phyloP scores from a whole-genome alignment of 2,329 filamentous ascomycete genomes.

The Aspergillus sclerotialis region DNA sequence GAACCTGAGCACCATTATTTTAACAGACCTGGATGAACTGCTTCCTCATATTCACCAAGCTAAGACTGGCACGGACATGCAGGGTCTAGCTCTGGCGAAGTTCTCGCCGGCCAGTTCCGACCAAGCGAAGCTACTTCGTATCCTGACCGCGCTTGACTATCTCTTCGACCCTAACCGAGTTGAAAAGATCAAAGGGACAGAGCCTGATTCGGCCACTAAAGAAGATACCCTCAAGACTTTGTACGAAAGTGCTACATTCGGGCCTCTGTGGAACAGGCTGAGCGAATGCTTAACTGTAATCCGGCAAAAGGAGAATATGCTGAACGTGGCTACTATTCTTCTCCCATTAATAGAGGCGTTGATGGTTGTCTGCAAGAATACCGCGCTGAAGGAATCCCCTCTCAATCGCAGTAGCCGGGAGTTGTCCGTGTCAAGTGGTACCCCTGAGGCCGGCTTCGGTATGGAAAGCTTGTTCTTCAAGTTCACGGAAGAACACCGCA shows the following conservation, averaged over 20 bases:
- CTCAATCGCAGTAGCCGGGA: slow-evolving; percentile 53
- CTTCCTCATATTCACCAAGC: slow-evolving; percentile 81
- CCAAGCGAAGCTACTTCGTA: slow-evolving; percentile 88
- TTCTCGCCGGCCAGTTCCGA: slow-evolving; percentile 95
- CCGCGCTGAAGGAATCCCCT: slow-evolving; percentile 64
- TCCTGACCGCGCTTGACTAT: slow-evolving; percentile 90
- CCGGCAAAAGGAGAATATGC: slow-evolving; percentile 85
- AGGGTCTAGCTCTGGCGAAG: slow-evolving; percentile 86
- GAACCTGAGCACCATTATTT: slow-evolving; percentile 73
- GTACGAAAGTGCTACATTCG: slow-evolving; percentile 87
- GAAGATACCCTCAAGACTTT: slow-evolving; percentile 79
- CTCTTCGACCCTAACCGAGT: slow-evolving; percentile 75
- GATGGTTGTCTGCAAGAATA: slow-evolving; percentile 99
- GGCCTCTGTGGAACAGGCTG: slow-evolving; percentile 83
- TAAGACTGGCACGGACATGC: slow-evolving; percentile 84
- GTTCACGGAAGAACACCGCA: slow-evolving; percentile 95
- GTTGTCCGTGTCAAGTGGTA: slow-evolving; percentile 65
- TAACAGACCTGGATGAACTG: slow-evolving; percentile 76
- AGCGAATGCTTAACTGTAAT: slow-evolving; percentile 85
- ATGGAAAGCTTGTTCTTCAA: slow-evolving; percentile 92
- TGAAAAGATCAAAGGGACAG: slow-evolving; percentile 46
- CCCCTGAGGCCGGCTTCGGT: slow-evolving; percentile 60
- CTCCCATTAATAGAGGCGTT: slow-evolving; percentile 90
- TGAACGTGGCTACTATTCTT: slow-evolving; percentile 93
- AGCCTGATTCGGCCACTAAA: slow-evolving; percentile 57